Conservation (phyloP, 441 rosid species). For the Gossypium aridum region DNA sequence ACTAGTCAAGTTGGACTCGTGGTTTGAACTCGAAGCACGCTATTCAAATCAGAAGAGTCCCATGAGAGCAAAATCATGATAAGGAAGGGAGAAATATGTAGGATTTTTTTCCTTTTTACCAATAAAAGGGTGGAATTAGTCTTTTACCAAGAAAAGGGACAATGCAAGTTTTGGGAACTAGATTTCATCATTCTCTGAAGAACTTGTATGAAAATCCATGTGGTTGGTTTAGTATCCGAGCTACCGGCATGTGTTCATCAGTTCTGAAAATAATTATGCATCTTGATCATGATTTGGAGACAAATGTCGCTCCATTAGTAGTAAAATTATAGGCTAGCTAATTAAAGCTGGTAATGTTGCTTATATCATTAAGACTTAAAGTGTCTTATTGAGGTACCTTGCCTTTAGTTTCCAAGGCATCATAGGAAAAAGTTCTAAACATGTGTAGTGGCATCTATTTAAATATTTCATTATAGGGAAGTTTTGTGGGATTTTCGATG, state of each 20-base stretch:
- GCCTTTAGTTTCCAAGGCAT: no score
- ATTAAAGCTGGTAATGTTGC: not conserved
- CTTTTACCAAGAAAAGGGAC: not conserved
- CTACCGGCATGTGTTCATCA: not conserved
- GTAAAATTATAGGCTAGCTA: not conserved
- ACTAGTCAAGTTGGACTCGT: slow-evolving; percentile 23
- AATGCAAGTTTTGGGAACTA: not conserved
- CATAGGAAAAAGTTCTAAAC: no score
- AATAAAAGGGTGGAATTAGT: not conserved
- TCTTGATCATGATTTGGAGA: not conserved
- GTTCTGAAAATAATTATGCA: not conserved
- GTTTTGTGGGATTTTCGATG: no score
- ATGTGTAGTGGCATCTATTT: no score
- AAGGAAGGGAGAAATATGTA: not conserved
- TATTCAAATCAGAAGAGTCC: slow-evolving; percentile 10
- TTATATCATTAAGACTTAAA: not conserved
- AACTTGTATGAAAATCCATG: not conserved
- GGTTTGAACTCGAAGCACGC: slow-evolving; percentile 21
- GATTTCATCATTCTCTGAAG: not conserved
- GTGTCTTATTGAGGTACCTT: not conserved
- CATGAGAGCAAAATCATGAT: slow-evolving; percentile 1
- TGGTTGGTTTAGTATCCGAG: not conserved
- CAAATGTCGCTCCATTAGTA: not conserved
- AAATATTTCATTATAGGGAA: no score
- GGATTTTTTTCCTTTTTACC: not conserved